These are phyloP conservation scores for Keithomyces neogunnii DNA, from an alignment of 2,329 filamentous ascomycete species.

Conservation along the genomic window DNA sequence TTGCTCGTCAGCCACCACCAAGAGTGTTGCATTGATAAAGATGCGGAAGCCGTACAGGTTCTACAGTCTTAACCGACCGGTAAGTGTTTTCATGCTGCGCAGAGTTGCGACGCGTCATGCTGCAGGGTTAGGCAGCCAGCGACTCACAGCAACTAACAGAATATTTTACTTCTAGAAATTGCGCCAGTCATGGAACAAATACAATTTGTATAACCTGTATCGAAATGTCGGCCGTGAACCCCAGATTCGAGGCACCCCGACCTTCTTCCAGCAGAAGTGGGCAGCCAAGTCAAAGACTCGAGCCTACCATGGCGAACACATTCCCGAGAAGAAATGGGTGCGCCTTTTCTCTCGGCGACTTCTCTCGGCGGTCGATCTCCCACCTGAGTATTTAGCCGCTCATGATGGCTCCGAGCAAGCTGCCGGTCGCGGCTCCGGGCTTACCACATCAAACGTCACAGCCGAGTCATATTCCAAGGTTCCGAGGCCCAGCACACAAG, in stretches of 20 bases:
- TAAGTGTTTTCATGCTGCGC: slow-evolving; percentile 29
- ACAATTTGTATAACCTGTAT: slow-evolving; percentile 85
- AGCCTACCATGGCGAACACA: slow-evolving; percentile 89
- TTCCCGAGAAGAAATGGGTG: slow-evolving; percentile 88
- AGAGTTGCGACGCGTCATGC: background rate
- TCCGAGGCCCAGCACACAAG: slow-evolving; percentile 13
- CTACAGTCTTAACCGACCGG: slow-evolving; percentile 57
- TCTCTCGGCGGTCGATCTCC: slow-evolving; percentile 77
- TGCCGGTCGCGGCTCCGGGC: slow-evolving; percentile 72
- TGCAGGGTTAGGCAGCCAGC: background rate
- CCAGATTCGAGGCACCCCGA: slow-evolving; percentile 33
- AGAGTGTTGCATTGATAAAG: slow-evolving; percentile 24
- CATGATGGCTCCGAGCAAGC: slow-evolving; percentile 79
- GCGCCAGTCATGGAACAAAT: slow-evolving; percentile 95
- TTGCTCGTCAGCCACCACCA: slow-evolving; percentile 5
- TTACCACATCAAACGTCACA: slow-evolving; percentile 24
- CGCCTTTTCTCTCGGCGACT: slow-evolving; percentile 82
- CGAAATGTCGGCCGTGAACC: slow-evolving; percentile 23
- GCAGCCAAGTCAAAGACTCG: slow-evolving; percentile 73
- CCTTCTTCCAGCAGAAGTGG: slow-evolving; percentile 99
- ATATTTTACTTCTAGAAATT: slow-evolving; percentile 55
- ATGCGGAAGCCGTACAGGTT: slow-evolving; percentile 52
- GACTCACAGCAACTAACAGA: background rate
- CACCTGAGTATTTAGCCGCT: slow-evolving; percentile 67
- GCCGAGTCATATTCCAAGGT: slow-evolving; percentile 26